Conservation (phyloP, 2,329 filamentous ascomycete genomes). For the Xylariaceae sp. region DNA sequence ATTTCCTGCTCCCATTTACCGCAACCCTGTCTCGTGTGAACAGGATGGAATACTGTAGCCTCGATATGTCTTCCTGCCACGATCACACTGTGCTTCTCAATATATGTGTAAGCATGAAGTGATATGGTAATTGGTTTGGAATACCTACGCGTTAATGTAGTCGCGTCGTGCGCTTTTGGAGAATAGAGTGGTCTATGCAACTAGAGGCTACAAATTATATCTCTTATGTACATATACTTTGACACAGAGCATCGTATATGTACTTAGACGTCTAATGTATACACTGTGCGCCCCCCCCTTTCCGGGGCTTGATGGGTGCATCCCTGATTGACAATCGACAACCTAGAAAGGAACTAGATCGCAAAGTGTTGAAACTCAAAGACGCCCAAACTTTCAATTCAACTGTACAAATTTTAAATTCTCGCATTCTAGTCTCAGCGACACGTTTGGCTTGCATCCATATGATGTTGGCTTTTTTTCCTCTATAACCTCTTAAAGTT, state of each 20-base stretch:
- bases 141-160: no score
- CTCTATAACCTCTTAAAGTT: conserved; percentile 1
- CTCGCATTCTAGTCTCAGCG: conserved; percentile 12
- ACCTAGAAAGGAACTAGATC: no score
- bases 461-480: not conserved
- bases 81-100: no score
- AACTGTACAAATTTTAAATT: conserved; percentile 18
- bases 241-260: no score
- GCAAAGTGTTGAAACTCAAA: conserved; percentile 7
- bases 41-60: not conserved
- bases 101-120: no score
- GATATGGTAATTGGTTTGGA: no score
- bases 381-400: conserved; percentile 13
- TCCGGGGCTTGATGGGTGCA: not conserved
- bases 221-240: no score
- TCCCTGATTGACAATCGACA: not conserved
- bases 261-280: no score
- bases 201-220: no score
- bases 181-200: no score
- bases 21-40: not conserved
- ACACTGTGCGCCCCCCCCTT: conserved; percentile 4
- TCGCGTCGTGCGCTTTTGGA: no score
- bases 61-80: no score
- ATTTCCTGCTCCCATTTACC: conserved; percentile 51
- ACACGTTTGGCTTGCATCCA: conserved; percentile 7